Conservation (phyloP, 1,284 basidiomycete genomes). For the Nidula niveotomentosa region DNA sequence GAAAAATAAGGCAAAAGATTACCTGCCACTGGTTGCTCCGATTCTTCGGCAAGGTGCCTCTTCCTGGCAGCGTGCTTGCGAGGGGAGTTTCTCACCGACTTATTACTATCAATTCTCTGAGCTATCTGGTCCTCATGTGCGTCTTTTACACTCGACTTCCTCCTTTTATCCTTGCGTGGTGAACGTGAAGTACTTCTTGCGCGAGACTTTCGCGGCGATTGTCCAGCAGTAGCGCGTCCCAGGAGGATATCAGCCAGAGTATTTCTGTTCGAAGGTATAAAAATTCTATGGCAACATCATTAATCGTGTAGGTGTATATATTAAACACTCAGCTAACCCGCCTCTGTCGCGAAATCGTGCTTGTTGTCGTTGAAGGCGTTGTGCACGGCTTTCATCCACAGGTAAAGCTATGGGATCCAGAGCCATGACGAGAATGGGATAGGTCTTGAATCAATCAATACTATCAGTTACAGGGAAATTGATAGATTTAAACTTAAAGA, state of each 20-base stretch:
- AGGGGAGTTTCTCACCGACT: background rate
- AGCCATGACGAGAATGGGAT: no score
- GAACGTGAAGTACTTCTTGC: conserved; percentile 22
- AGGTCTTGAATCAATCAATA: no score
- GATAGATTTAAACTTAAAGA: no score
- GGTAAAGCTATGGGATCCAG: background rate
- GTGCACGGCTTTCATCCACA: conserved; percentile 53
- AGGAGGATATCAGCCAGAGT: conserved; percentile 35
- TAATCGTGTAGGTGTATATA: background rate
- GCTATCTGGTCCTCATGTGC: no score
- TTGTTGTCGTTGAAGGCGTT: conserved; percentile 55
- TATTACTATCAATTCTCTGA: no score
- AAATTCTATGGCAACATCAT: conserved; percentile 25
- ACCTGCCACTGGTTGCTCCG: background rate
- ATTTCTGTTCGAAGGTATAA: conserved; percentile 31
- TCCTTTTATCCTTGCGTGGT: conserved; percentile 16
- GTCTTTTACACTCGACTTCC: background rate
- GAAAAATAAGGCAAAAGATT: background rate
- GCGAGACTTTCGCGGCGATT: conserved; percentile 20
- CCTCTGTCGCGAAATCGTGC: conserved; percentile 62
- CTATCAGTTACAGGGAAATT: no score
- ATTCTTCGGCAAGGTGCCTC: conserved; percentile 1
- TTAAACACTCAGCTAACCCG: conserved; percentile 40
- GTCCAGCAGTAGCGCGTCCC: conserved; percentile 25
- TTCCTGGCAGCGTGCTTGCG: background rate